phyloP scores from a whole-genome alignment of 768 basidiomycete species.

The Serpula lacrymans region DNA sequence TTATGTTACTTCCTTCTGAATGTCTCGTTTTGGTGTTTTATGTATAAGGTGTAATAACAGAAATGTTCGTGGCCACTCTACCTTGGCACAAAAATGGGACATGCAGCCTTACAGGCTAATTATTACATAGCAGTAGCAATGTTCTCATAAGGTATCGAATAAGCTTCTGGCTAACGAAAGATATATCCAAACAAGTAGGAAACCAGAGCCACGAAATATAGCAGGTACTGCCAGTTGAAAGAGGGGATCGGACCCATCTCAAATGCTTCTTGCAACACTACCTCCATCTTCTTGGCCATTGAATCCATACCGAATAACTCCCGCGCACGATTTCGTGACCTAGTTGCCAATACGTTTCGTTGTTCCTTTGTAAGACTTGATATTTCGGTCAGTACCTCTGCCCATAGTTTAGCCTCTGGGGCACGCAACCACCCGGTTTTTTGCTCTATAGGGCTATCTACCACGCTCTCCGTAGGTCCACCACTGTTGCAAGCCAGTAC shows the following conservation, averaged over 20 bases:
- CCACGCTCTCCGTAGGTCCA: constrained; percentile 87
- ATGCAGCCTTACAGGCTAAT: too few relatives aligned
- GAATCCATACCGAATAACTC: constrained; percentile 73
- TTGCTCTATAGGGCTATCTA: constrained; percentile 34
- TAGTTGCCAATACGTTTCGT: constrained; percentile 44
- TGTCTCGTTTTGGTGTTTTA: too few relatives aligned
- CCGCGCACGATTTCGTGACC: constrained; percentile 60
- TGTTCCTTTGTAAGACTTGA: constrained; percentile 40
- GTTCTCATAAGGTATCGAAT: too few relatives aligned
- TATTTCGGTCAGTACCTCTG: constrained; percentile 61
- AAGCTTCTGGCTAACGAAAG: too few relatives aligned
- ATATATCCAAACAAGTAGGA: too few relatives aligned
- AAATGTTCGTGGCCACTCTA: too few relatives aligned
- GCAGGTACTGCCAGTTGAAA: too few relatives aligned
- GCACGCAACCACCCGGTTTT: constrained; percentile 77
- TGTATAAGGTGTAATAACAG: too few relatives aligned
- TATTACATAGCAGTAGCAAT: too few relatives aligned
- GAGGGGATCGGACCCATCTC: constrained; percentile 53
- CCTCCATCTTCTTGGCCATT: constrained; percentile 62
- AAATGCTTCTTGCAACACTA: constrained; percentile 50
- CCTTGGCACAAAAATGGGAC: too few relatives aligned
- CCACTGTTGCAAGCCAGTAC: constrained; percentile 85
- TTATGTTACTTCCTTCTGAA: too few relatives aligned
- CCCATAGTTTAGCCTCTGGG: constrained; percentile 68
- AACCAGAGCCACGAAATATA: too few relatives aligned